Conservation (phyloP, 2,329 filamentous ascomycete genomes). For the Aspergillus viridinutans region DNA sequence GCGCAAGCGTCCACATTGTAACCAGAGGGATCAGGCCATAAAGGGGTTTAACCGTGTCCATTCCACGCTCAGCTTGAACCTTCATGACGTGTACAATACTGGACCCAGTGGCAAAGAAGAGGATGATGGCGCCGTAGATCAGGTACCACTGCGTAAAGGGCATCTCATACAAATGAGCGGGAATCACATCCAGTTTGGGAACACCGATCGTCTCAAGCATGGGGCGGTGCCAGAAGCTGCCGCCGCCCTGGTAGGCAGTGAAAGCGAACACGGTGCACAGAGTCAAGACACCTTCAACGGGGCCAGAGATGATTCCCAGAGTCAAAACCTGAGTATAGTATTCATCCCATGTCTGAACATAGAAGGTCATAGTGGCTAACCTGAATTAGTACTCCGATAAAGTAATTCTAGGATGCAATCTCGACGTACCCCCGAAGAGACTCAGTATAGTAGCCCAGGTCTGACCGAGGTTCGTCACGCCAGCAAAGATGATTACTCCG, state of each 20-base stretch:
- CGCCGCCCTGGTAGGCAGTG: conserved; percentile 81
- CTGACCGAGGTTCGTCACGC: conserved; percentile 88
- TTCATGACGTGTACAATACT: conserved; percentile 79
- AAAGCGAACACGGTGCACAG: conserved; percentile 76
- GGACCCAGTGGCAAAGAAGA: conserved; percentile 74
- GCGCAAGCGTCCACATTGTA: conserved; percentile 70
- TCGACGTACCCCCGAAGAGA: conserved; percentile 70
- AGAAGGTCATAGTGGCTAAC: conserved; percentile 84
- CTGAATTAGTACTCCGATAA: background rate
- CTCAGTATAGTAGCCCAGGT: conserved; percentile 81
- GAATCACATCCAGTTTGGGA: conserved; percentile 60
- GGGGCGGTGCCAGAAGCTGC: conserved; percentile 86
- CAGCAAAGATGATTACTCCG: conserved; percentile 86
- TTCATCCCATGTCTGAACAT: conserved; percentile 98
- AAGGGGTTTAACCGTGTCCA: conserved; percentile 63
- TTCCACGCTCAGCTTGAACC: conserved; percentile 69
- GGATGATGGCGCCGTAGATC: conserved; percentile 74
- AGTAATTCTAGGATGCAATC: background rate
- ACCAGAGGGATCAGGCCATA: conserved; percentile 80
- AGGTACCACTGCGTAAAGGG: conserved; percentile 92
- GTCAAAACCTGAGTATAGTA: conserved; percentile 97
- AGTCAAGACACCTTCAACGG: conserved; percentile 88
- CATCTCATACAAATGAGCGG: conserved; percentile 67
- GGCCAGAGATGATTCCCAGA: conserved; percentile 85
- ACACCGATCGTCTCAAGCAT: conserved; percentile 69